Evolutionary conservation across 2,329 filamentous ascomycete genomes (phyloP), one percentile per base, ranked within the genome.

Genomic region (Falciphora oryzae): DNA sequence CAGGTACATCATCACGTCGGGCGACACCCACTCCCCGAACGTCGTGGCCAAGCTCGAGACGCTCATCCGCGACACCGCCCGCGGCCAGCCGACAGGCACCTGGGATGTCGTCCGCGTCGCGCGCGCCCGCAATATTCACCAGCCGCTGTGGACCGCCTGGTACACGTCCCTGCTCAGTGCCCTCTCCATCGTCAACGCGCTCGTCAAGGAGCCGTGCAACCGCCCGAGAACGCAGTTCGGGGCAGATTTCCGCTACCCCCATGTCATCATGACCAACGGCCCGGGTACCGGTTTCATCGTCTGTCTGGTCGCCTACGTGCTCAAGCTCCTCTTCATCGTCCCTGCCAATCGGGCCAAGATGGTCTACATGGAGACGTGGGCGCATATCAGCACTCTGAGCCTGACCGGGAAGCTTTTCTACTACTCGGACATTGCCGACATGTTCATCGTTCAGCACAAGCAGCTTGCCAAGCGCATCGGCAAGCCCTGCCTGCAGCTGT

Each of bases 321-420:
- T 86, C 61, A 85, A 82, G 70, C 66, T 85, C 14, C 69, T 80
- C 44, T 77, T 69, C 63, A 13, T 80, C 7, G 77, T 79, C 31
- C 81, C 81, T 0, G 74, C 79, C 27, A 77, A 81, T 32, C 83
- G 83, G 68, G 88, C 94, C 78, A 85, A 87, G 67, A 88, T 90
- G 13, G 80, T 98, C 18, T 99, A 95, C 74, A 85, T 97, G 32
- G 95, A 99, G 80, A 95, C 91, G 27, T 97, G 93, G 89, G 94
- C 95, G 3, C 84, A 95, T 22, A 91, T 96, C 22, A 88, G 84
- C 68, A 89, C 85, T 16, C 77, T 98, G 68, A 98, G 94, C 77
- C 75, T 97, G 66, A 96, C 92, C 53, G 95, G 94, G 0, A 89
- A 86, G 73, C 78, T 98, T 53, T 79, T 99, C 65, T 77, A 89